Percentiles rank a stretch among this genome's conserved stretches.
Evolutionary conservation across 164 flowering plant genomes (phyloP).

Genomic region (Dillenia suffruticosa): DNA sequence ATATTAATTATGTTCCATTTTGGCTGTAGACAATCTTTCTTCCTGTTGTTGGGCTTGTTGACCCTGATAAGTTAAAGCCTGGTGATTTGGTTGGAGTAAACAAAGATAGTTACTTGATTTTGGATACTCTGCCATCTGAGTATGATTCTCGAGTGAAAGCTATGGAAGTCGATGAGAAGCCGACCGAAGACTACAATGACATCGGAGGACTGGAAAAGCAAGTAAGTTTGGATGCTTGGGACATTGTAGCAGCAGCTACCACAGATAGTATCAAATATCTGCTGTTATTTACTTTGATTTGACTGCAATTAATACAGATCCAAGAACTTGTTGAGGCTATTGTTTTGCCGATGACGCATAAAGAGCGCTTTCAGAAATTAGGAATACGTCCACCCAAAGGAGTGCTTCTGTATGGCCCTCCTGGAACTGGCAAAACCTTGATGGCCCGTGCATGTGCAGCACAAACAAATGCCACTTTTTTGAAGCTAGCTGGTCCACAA

Average conservation of each 20-base stretch:
- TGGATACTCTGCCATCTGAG: slow-evolving; percentile 94
- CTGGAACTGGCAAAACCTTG: slow-evolving; percentile 92
- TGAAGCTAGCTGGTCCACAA: slow-evolving; percentile 97
- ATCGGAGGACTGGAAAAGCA: slow-evolving; percentile 96
- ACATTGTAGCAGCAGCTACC: no score
- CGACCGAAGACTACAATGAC: slow-evolving; percentile 96
- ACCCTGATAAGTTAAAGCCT: slow-evolving; percentile 87
- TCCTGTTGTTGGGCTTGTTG: slow-evolving; percentile 96
- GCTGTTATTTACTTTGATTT: no score
- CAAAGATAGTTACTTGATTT: slow-evolving; percentile 90
- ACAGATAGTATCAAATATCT: no score
- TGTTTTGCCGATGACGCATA: slow-evolving; percentile 96
- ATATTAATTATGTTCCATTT: slow-evolving; percentile 5
- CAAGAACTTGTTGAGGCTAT: slow-evolving; percentile 97
- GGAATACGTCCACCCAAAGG: slow-evolving; percentile 96
- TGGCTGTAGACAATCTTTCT: slow-evolving; percentile 82
- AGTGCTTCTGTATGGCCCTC: slow-evolving; percentile 92
- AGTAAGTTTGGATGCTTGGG: slow-evolving; percentile 26
- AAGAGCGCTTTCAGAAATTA: slow-evolving; percentile 81
- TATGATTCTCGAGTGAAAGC: slow-evolving; percentile 98
- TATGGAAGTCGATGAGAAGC: slow-evolving; percentile 99
- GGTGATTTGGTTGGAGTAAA: slow-evolving; percentile 97
- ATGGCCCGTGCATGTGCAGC: slow-evolving; percentile 99
- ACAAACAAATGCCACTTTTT: slow-evolving; percentile 91
- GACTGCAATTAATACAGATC: slow-evolving; percentile 39